A percentile compares a stretch with the other conserved stretches of the same genome.
These are phyloP conservation scores for Colletotrichum truncatum DNA, from an alignment of 2,329 filamentous ascomycete genomes.

Conservation along the genomic window DNA sequence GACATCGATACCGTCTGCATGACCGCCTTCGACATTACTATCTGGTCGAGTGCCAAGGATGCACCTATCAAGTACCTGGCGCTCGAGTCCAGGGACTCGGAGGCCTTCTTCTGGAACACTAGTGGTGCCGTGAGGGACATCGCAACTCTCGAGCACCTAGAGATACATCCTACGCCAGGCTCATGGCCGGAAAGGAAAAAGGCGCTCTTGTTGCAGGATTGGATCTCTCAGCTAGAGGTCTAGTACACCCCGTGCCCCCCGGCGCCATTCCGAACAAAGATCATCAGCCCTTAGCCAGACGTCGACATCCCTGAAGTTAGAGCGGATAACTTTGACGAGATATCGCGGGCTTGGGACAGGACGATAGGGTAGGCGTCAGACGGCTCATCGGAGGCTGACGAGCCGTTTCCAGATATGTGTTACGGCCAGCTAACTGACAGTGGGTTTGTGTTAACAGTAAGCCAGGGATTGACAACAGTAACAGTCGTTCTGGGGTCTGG, in stretches of 20 bases:
- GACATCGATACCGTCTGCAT: constrained; percentile 12
- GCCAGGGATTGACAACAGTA: no score
- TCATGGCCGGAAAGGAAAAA: constrained; percentile 11
- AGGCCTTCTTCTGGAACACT: constrained; percentile 13
- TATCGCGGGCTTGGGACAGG: constrained; percentile 3
- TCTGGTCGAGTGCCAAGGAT: constrained; percentile 9
- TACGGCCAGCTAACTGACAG: no score
- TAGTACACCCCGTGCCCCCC: not conserved
- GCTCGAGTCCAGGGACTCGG: constrained; percentile 9
- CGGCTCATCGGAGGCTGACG: constrained; percentile 3
- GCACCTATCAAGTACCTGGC: constrained; percentile 7
- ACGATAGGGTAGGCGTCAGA: not conserved
- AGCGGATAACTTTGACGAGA: constrained; percentile 11
- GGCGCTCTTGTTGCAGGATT: constrained; percentile 1
- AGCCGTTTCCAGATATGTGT: not conserved
- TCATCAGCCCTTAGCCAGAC: constrained; percentile 7
- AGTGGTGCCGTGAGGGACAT: constrained; percentile 10
- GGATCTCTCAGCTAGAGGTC: constrained; percentile 2
- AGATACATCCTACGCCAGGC: constrained; percentile 11
- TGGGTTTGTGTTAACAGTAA: no score
- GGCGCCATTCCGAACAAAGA: constrained; percentile 2
- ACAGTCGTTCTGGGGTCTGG: no score
- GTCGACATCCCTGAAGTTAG: constrained; percentile 10
- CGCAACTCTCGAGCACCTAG: not conserved
- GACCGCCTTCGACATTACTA: constrained; percentile 11